A percentile compares a stretch with the other conserved stretches of the same genome.
Conservation (phyloP, 805 yeast species). For the Ogataea pilisensis region DNA sequence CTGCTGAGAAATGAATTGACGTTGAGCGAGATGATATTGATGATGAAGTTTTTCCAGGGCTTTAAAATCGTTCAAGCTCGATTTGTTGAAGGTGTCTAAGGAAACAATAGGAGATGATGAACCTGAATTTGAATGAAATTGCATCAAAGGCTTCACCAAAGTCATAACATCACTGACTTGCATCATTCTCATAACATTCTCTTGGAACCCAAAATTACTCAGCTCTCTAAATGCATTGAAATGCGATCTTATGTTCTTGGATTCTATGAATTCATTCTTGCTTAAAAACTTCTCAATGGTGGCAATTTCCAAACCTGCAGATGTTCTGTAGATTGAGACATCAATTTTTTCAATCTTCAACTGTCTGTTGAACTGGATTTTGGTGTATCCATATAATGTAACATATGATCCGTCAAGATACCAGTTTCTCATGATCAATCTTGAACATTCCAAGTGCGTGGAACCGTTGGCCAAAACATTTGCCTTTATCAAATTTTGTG, state of each 20-base stretch:
- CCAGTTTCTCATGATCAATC: constrained; percentile 44
- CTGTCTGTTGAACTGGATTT: constrained; percentile 57
- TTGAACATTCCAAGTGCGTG: constrained; percentile 49
- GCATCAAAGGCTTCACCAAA: constrained; percentile 60
- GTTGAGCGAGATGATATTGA: constrained; percentile 17
- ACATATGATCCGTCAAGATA: constrained; percentile 71
- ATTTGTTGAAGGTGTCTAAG: constrained; percentile 41
- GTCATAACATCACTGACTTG: constrained; percentile 80
- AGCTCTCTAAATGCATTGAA: constrained; percentile 41
- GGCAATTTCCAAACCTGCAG: constrained; percentile 43
- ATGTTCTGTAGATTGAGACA: constrained; percentile 43
- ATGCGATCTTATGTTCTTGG: constrained; percentile 13
- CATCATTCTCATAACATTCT: constrained; percentile 61
- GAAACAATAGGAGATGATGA: constrained; percentile 49
- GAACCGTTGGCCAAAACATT: constrained; percentile 50
- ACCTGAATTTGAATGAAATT: constrained; percentile 40
- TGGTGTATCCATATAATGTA: constrained; percentile 55
- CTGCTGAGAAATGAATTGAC: constrained; percentile 26
- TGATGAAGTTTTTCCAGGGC: constrained; percentile 14
- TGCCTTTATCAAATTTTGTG: constrained; percentile 46
- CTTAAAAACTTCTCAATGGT: constrained; percentile 39
- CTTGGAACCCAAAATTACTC: constrained; percentile 59
- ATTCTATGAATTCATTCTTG: constrained; percentile 26
- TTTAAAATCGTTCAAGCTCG: constrained; percentile 17
- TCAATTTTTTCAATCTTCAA: constrained; percentile 73